Evolutionary conservation across 2,329 filamentous ascomycete genomes (phyloP), one percentile per base, ranked within the genome.

Genomic region (Juglanconis sp.): DNA sequence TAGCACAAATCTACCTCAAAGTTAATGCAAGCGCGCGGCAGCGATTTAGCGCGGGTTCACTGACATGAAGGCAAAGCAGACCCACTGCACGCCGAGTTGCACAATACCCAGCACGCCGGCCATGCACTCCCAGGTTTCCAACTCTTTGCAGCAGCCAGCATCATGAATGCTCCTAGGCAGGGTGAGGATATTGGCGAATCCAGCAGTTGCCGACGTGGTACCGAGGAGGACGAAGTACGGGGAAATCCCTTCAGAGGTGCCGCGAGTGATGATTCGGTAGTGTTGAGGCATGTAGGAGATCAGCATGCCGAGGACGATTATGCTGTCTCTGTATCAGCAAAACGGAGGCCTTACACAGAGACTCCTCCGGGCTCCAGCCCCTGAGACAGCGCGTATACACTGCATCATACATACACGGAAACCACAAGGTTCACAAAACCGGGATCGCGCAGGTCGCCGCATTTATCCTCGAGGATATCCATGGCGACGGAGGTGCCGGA

Each of bases 221-320:
- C 95, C 95, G n/a, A 99, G 86, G 2, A 98, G 84, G 65, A 99
- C 87, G 71, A 96, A 99, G 75, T 94, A 95, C 8, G 95, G 94
- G 35, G 93, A 97, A 64, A 99, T 93, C 64, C 95, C 95, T 73
- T 96, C 94, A 30, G 94, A 96, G 13, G 91, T 95, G 63, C 88
- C 86, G 58, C 92, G 86, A 46, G 84, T 81, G 67, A 96, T 91
- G 75, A 99, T 98, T 69, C 95, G 92, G 73, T 89, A 85, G 76
- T 98, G 94, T 73, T 99, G 95, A 1, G 95, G 95, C 2, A 98
- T 83, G 77, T 99, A 99, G 38, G 94, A 98, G 61, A 96, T 78
- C 63, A 97, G 81, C 68, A 98, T 93, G 60, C 94, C 94, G 67
- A 96, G 72, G 63, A 98, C 81, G 67, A 98, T 91, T 68, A 96